These are phyloP conservation scores for Pilasporangium apinafurcum DNA, from an alignment of 352 stramenopile genomes.

Conservation along the genomic window DNA sequence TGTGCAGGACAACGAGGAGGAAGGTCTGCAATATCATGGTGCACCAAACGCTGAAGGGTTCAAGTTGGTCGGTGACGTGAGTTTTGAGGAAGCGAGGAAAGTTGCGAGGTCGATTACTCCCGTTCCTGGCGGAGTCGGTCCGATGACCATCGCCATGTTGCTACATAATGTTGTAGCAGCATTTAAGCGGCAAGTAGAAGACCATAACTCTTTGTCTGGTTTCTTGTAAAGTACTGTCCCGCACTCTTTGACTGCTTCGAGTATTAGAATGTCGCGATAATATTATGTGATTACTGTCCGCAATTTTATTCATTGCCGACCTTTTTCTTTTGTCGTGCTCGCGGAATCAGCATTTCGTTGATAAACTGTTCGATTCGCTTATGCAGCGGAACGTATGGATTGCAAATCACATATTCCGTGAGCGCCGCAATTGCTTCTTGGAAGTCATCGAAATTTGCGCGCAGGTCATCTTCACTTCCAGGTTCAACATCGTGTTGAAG, in stretches of 20 bases:
- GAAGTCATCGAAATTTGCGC: conserved; percentile 62
- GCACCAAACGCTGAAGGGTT: conserved; percentile 81
- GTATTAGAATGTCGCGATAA: too few species aligned
- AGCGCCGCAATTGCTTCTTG: conserved; percentile 65
- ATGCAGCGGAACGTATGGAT: conserved; percentile 68
- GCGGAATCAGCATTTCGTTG: conserved; percentile 63
- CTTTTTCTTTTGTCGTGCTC: conserved; percentile 68
- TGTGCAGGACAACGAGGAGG: conserved; percentile 61
- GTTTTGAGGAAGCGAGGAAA: conserved; percentile 79
- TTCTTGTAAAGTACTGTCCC: conserved; percentile 6
- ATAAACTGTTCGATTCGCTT: conserved; percentile 78
- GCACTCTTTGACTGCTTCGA: too few species aligned
- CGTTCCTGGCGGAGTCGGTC: conserved; percentile 96
- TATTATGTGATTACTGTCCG: background rate
- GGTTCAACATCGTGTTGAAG: conserved; percentile 49
- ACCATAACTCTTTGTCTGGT: conserved; percentile 14
- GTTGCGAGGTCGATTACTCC: conserved; percentile 93
- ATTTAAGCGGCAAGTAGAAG: conserved; percentile 60
- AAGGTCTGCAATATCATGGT: conserved; percentile 32
- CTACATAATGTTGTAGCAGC: conserved; percentile 85
- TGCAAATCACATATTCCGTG: conserved; percentile 75
- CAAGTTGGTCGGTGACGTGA: conserved; percentile 96
- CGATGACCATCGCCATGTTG: conserved; percentile 98
- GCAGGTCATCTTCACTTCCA: conserved; percentile 28
- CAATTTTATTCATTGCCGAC: conserved; percentile 1